phyloP scores from a whole-genome alignment of 78 protist species.

The Guillardia theta region DNA sequence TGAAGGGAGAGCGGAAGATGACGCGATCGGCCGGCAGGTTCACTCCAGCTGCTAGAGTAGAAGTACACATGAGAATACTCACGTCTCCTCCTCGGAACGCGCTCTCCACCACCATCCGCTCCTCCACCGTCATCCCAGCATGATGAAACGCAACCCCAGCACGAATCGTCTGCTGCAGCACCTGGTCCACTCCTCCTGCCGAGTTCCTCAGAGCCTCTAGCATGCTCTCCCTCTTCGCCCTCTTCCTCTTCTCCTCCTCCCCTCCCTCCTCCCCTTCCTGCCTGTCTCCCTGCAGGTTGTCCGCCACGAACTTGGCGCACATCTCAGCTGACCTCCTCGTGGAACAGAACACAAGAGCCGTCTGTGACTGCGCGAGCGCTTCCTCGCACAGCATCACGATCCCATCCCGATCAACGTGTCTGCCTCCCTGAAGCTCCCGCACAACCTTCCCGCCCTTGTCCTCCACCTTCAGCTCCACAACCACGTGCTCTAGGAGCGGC shows the following conservation, averaged over 20 bases:
- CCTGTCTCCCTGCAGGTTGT: background rate
- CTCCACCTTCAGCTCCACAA: background rate
- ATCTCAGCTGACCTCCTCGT: background rate
- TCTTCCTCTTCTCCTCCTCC: background rate
- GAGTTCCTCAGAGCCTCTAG: background rate
- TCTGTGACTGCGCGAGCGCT: background rate
- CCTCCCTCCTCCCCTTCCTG: background rate
- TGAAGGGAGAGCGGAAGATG: slow-evolving; percentile 36
- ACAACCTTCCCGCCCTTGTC: background rate
- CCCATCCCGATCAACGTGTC: background rate
- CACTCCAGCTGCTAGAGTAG: slow-evolving; percentile 70
- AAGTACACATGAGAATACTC: slow-evolving; percentile 6
- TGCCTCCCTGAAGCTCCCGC: background rate
- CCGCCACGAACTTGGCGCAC: background rate
- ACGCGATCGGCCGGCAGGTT: slow-evolving; percentile 65
- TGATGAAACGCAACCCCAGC: slow-evolving; percentile 52
- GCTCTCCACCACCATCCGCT: slow-evolving; percentile 44
- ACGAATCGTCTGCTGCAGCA: background rate
- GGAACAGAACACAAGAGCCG: background rate
- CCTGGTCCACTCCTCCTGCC: background rate
- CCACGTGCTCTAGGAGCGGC: slow-evolving; percentile 18
- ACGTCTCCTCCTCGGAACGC: slow-evolving; percentile 19
- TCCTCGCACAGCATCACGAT: background rate
- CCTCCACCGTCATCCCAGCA: background rate
- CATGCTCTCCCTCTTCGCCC: background rate